phyloP scores from a whole-genome alignment of 139 green algal species.

The Chlorella sp. region DNA sequence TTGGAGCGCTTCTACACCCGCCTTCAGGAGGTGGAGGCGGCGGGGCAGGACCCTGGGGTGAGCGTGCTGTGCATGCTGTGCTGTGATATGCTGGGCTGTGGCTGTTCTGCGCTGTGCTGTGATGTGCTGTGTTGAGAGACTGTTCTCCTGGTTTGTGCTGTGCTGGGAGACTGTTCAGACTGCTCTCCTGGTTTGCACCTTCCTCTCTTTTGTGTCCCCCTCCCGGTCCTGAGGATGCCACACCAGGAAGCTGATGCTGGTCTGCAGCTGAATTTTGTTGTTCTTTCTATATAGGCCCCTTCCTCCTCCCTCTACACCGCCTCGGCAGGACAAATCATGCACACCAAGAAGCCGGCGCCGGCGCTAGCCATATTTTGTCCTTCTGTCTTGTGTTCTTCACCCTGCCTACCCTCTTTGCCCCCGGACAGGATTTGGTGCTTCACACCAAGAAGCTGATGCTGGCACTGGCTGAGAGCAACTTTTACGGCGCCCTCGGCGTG shows the following conservation, averaged over 20 bases:
- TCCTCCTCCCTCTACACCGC: too few relatives aligned
- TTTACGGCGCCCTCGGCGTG: slow-evolving; percentile 9
- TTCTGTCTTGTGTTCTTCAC: neutral
- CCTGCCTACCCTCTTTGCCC: neutral
- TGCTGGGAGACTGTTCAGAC: too few relatives aligned
- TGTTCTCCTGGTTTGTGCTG: too few relatives aligned
- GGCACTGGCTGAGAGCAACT: slow-evolving; percentile 28
- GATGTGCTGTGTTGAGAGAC: too few relatives aligned
- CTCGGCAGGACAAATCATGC: neutral
- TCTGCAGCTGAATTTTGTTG: too few relatives aligned
- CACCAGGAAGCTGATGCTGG: too few relatives aligned
- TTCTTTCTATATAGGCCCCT: too few relatives aligned
- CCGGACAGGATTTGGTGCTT: neutral
- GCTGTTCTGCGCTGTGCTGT: neutral
- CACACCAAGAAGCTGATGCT: slow-evolving; percentile 34
- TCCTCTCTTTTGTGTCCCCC: too few relatives aligned
- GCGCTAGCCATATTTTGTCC: too few relatives aligned
- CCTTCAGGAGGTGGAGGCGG: slow-evolving; percentile 23
- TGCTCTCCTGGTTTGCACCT: too few relatives aligned
- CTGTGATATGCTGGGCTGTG: neutral
- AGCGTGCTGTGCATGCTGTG: neutral
- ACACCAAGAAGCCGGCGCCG: neutral
- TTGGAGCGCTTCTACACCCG: slow-evolving; percentile 18
- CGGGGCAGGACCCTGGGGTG: slow-evolving; percentile 7
- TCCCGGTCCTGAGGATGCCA: too few relatives aligned